phyloP scores from a whole-genome alignment of 2,329 filamentous ascomycete species.

The Penicillium rolfsii region DNA sequence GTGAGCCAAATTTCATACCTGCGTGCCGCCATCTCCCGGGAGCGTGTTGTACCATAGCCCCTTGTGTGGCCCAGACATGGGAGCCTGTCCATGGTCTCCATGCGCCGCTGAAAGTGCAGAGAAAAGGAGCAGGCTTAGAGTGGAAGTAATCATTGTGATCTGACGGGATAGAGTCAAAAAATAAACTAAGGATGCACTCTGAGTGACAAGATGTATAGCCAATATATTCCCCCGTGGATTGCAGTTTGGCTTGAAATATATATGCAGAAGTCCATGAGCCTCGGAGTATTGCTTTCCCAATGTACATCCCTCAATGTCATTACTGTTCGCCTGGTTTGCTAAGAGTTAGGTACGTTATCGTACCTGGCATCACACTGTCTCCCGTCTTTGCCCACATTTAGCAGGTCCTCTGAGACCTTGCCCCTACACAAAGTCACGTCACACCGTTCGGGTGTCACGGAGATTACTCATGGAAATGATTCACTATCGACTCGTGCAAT shows the following conservation, averaged over 20 bases:
- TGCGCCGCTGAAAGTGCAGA: constrained; percentile 63
- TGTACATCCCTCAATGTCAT: neutral
- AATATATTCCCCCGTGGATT: too few relatives aligned
- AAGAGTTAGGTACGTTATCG: neutral
- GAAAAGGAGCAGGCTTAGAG: constrained; percentile 38
- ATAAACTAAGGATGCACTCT: neutral
- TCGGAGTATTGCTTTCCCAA: too few relatives aligned
- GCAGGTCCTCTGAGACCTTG: neutral
- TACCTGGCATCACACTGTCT: constrained; percentile 1
- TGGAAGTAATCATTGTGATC: constrained; percentile 26
- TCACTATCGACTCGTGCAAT: neutral
- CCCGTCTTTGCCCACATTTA: neutral
- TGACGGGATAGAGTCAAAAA: neutral
- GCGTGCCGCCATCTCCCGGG: constrained; percentile 81
- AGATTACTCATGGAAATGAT: neutral
- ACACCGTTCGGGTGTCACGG: neutral
- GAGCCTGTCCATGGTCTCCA: constrained; percentile 60
- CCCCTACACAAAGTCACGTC: neutral
- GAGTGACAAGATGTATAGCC: neutral
- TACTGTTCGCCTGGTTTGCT: neutral
- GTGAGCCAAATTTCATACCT: constrained; percentile 57
- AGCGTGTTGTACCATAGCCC: constrained; percentile 81
- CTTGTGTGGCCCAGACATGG: constrained; percentile 70
- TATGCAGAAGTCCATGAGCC: neutral
- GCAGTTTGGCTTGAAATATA: neutral